Conservation (phyloP, 345 rosid genomes). For the Ceriops zippeliana region DNA sequence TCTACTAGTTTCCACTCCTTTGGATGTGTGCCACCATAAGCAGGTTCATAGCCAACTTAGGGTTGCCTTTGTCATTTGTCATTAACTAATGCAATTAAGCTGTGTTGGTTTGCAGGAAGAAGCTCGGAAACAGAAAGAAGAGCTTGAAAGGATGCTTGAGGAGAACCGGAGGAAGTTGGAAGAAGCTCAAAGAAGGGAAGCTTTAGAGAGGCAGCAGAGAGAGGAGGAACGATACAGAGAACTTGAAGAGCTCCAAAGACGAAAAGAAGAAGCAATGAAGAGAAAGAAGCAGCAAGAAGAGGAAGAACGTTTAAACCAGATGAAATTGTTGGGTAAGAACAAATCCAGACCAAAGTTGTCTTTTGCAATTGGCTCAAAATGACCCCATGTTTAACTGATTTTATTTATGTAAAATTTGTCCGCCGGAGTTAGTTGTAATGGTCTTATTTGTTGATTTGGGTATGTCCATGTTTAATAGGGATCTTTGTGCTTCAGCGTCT, state of each 20-base stretch:
- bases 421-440: no score
- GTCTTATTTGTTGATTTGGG: no score
- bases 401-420: no score
- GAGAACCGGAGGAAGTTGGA: conserved; percentile 69
- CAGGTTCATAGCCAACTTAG: no score
- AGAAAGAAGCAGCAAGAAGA: conserved; percentile 90
- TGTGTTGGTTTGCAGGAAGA: conserved; percentile 47
- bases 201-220: conserved; percentile 71
- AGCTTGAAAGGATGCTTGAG: conserved; percentile 68
- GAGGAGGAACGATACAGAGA: conserved; percentile 85
- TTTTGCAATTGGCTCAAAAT: conserved; percentile 82
- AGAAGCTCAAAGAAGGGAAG: conserved; percentile 84
- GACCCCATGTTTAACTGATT: conserved; percentile 15
- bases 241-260: conserved; percentile 76
- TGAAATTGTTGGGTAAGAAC: conserved; percentile 95
- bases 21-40: no score
- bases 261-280: conserved; percentile 77
- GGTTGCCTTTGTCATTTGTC: no score
- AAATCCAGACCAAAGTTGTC: conserved; percentile 89
- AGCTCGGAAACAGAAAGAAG: conserved; percentile 66
- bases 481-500: no score
- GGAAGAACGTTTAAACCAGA: conserved; percentile 79
- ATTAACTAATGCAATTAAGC: background rate
- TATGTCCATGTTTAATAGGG: no score
- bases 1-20: no score